Percentiles rank a stretch among this genome's conserved stretches.
Evolutionary conservation across 108 stramenopile species (phyloP).

Genomic region (Stephanodiscus triporus): DNA sequence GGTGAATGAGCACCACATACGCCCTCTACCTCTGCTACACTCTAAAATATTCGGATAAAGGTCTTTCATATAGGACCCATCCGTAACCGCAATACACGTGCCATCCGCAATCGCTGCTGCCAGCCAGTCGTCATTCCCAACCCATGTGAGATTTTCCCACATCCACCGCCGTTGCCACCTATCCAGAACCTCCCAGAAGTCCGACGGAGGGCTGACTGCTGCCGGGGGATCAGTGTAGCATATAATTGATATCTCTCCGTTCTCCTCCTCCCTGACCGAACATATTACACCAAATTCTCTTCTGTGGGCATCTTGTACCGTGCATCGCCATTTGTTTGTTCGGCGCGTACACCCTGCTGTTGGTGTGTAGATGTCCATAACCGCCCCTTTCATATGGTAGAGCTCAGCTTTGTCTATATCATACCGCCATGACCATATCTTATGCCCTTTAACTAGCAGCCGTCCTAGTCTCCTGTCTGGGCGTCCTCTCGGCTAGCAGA

Average conservation of each 20-base stretch:
- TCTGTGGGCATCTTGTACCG: not conserved
- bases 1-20: conserved; percentile 9
- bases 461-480: not conserved
- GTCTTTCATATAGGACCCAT: conserved; percentile 23
- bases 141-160: conserved; percentile 7
- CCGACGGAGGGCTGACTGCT: not conserved
- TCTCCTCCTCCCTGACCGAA: not conserved
- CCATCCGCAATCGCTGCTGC: conserved; percentile 3
- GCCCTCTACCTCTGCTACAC: conserved; percentile 2
- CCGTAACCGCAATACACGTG: conserved; percentile 14
- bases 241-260: not conserved
- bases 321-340: not conserved
- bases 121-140: conserved; percentile 6
- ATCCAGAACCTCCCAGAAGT: not conserved
- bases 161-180: not conserved
- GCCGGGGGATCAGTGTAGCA: not conserved
- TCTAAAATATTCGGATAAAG: conserved; percentile 5
- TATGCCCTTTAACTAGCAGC: not conserved
- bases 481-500: not conserved
- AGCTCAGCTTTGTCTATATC: not conserved
- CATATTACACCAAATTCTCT: not conserved
- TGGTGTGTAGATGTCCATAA: not conserved
- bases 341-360: not conserved
- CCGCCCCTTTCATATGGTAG: not conserved
- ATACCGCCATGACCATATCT: not conserved